Base-by-base conservation (phyloP, 1,284 basidiomycete species). In the Sphagnurus paluster region DNA sequence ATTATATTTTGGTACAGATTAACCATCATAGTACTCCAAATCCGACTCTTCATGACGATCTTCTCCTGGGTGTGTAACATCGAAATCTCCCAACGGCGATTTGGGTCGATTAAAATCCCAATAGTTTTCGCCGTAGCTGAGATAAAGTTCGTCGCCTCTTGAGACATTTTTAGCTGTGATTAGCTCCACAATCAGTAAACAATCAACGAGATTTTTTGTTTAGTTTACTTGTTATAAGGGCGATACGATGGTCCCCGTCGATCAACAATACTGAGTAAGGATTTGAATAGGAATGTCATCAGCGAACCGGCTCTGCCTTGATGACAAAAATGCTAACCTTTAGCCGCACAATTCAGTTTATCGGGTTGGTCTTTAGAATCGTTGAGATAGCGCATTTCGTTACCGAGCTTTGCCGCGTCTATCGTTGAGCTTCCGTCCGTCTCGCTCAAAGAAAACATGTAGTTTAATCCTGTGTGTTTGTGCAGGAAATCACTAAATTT, bases 381-480 rank as follows among this genome's bases (percentile, higher is more conserved):
- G 48, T 84, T 84, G 23, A 84, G 64, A 53, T 75, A 84, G 16
- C 82, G 66, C 4, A 74, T 71, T 41, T 72, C 68, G 56, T 83
- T 84, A 0, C 80, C 82, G 2, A 69, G 56, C 24, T 62, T 59
- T n/a, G 66, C 63, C 21, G 77, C 74, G 57, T 84, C 80, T 33
- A 79, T 52, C 2, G 64, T 54, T 9, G n/a, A n/a, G n/a, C n/a
- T n/a, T n/a, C n/a, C n/a, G n/a, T 65, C 26, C 0, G 48, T 42
- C 1, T 32, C 13, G 29, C 69, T 64, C 1, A 76, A 53, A 4
- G 50, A 59, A 50, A 77, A 82, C 1, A 76, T 56, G 48, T 83
- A 83, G 54, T 76, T 79, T 9, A 70, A 65, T 0, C 55, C 50
- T 2, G 64, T 63, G 47, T 76, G 61, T 1, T 52, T 48, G 6